Percentiles rank a stretch among this genome's conserved stretches.
phyloP scores from a whole-genome alignment of 768 basidiomycete species.

The Auricularia sp. region DNA sequence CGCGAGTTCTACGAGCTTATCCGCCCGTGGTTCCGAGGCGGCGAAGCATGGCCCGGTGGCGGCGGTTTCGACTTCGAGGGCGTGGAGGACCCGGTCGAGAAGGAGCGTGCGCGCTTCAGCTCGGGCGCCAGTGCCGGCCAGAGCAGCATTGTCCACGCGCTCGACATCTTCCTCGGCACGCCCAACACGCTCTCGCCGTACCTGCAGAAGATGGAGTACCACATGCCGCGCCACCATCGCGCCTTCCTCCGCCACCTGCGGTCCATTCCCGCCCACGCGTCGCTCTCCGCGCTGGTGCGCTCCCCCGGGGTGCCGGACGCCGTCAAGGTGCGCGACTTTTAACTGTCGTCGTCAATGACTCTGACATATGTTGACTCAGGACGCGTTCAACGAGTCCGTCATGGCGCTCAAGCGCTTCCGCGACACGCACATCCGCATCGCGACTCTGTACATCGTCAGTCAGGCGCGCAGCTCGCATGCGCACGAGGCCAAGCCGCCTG shows the following conservation, averaged over 20 bases:
- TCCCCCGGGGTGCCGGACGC: not conserved
- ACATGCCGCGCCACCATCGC: constrained; percentile 78
- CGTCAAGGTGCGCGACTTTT: not conserved
- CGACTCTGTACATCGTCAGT: constrained; percentile 75
- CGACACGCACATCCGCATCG: constrained; percentile 83
- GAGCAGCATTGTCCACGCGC: constrained; percentile 76
- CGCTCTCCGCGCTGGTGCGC: not conserved
- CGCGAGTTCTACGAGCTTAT: constrained; percentile 77
- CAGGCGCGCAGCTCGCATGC: constrained; percentile 52
- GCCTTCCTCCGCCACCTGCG: constrained; percentile 57
- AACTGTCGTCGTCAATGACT: not conserved
- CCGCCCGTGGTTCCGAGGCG: constrained; percentile 90
- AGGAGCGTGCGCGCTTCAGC: constrained; percentile 16
- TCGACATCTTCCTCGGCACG: constrained; percentile 59
- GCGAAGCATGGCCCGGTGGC: constrained; percentile 65
- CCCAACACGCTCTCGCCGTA: constrained; percentile 59
- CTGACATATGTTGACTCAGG: constrained; percentile 2
- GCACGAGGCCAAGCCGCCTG: constrained; percentile 37
- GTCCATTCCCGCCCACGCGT: constrained; percentile 52
- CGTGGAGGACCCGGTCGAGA: constrained; percentile 42
- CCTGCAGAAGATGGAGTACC: constrained; percentile 82
- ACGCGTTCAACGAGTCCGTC: constrained; percentile 71
- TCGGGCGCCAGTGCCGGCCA: constrained; percentile 93
- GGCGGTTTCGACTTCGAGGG: constrained; percentile 76
- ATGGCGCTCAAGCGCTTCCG: constrained; percentile 71